A percentile compares a stretch with the other conserved stretches of the same genome.
Evolutionary conservation across 2,329 filamentous ascomycete genomes (phyloP).

Genomic region (Curvularia hawaiiensis): DNA sequence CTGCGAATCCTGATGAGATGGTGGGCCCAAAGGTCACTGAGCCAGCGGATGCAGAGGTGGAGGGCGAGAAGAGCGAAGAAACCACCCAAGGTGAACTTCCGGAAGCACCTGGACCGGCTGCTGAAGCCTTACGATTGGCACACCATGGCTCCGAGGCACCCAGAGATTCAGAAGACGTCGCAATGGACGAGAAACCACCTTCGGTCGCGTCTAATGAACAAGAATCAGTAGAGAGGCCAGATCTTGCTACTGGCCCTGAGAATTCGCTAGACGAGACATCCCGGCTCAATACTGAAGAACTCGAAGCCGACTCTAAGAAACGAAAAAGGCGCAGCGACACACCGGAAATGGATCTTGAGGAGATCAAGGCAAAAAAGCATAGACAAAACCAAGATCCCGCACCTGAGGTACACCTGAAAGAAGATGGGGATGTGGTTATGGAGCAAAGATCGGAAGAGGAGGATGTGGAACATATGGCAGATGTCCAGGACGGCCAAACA

Average conservation of each 20-base stretch:
- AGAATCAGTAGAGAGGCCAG: conserved; percentile 41
- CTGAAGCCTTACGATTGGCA: conserved; percentile 26
- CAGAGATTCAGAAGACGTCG: conserved; percentile 7
- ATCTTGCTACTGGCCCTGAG: conserved; percentile 33
- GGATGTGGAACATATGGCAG: conserved; percentile 17
- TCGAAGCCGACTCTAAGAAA: conserved; percentile 48
- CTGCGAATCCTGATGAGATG: conserved; percentile 24
- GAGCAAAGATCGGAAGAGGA: conserved; percentile 32
- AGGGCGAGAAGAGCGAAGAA: conserved; percentile 9
- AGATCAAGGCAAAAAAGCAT: conserved; percentile 52
- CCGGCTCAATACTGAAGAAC: conserved; percentile 43
- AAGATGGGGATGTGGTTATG: conserved; percentile 41
- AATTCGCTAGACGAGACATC: conserved; percentile 39
- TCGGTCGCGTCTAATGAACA: conserved; percentile 33
- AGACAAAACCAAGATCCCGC: conserved; percentile 45
- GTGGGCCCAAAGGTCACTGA: conserved; percentile 27
- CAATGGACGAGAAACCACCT: conserved; percentile 20
- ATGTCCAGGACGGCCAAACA: conserved; percentile 4
- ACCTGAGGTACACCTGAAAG: conserved; percentile 36
- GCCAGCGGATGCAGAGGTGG: conserved; percentile 20
- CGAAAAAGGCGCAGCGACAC: conserved; percentile 50
- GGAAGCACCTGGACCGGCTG: conserved; percentile 30
- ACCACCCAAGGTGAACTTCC: conserved; percentile 19
- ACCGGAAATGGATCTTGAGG: conserved; percentile 42
- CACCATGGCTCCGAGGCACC: conserved; percentile 10